Percentiles rank a stretch among this genome's conserved stretches.
Conservation (phyloP, 768 basidiomycete species). For the Ramaria rubella region DNA sequence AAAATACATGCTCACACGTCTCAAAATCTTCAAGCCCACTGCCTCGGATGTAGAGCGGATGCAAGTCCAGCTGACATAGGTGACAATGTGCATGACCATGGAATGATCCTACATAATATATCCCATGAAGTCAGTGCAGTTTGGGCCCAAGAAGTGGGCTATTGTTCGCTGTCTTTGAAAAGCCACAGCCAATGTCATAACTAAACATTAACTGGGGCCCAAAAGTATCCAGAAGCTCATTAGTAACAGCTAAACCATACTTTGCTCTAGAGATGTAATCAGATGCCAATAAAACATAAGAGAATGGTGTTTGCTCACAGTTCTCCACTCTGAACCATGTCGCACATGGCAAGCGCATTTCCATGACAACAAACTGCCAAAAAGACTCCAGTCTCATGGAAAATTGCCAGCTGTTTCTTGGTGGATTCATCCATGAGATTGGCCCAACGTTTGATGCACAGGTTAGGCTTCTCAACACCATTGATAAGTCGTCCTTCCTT, state of each 20-base stretch:
- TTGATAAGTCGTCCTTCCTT: slow-evolving; percentile 14
- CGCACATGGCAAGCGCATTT: slow-evolving; percentile 22
- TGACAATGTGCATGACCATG: slow-evolving; percentile 14
- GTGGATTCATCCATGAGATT: slow-evolving; percentile 16
- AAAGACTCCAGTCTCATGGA: slow-evolving; percentile 34
- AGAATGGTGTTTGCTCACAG: slow-evolving; percentile 24
- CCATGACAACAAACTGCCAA: slow-evolving; percentile 30
- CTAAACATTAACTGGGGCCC: slow-evolving; percentile 12
- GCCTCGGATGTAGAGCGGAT: slow-evolving; percentile 22
- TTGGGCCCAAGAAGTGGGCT: not conserved
- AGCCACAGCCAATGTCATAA: slow-evolving; percentile 27
- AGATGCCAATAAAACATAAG: not conserved
- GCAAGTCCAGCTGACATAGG: slow-evolving; percentile 23
- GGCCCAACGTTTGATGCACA: slow-evolving; percentile 30
- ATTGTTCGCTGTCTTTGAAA: slow-evolving; percentile 12
- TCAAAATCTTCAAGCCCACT: slow-evolving; percentile 25
- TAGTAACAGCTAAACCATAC: slow-evolving; percentile 22
- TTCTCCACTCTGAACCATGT: slow-evolving; percentile 32
- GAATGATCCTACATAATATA: not conserved
- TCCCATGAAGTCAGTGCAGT: not conserved
- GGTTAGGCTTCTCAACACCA: slow-evolving; percentile 4
- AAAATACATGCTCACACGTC: slow-evolving; percentile 23
- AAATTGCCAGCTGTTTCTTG: slow-evolving; percentile 23
- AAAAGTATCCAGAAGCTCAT: slow-evolving; percentile 20
- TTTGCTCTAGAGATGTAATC: slow-evolving; percentile 19